Conservation (phyloP, 345 rosid species). For the Salix brachista region DNA sequence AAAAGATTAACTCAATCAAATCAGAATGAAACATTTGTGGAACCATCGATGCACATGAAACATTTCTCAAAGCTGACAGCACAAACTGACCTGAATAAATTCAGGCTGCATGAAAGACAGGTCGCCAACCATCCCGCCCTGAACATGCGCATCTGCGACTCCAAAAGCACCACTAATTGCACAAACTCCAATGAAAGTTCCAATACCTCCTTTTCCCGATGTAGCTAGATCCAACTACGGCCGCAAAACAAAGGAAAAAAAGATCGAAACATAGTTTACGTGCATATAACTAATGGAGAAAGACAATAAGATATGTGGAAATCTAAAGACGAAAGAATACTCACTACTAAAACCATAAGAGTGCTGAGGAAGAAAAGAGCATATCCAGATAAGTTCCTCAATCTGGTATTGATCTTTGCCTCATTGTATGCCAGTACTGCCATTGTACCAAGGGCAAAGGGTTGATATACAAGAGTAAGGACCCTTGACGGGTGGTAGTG, state of each 20-base stretch:
- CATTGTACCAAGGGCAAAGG: conserved; percentile 59
- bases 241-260: not conserved
- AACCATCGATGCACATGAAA: not conserved
- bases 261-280: not conserved
- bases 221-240: conserved; percentile 74
- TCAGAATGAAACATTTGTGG: not conserved
- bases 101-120: conserved; percentile 66
- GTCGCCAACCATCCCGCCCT: conserved; percentile 92
- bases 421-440: conserved; percentile 57
- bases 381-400: conserved; percentile 66
- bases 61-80: not conserved
- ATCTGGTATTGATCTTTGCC: conserved; percentile 64
- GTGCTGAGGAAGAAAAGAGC: conserved; percentile 47
- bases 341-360: conserved; percentile 64
- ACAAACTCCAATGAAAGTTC: conserved; percentile 64
- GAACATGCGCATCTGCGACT: conserved; percentile 76
- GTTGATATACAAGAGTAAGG: conserved; percentile 76
- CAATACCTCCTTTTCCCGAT: conserved; percentile 69
- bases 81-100: conserved; percentile 53
- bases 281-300: not conserved
- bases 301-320: not conserved
- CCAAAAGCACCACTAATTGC: conserved; percentile 60
- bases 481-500: conserved; percentile 69
- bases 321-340: conserved; percentile 15
- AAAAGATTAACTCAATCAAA: not conserved